Evolutionary conservation across 352 stramenopile species (phyloP), one percentile per base, ranked within the genome.

Genomic region (Phytophthora pinifolia): DNA sequence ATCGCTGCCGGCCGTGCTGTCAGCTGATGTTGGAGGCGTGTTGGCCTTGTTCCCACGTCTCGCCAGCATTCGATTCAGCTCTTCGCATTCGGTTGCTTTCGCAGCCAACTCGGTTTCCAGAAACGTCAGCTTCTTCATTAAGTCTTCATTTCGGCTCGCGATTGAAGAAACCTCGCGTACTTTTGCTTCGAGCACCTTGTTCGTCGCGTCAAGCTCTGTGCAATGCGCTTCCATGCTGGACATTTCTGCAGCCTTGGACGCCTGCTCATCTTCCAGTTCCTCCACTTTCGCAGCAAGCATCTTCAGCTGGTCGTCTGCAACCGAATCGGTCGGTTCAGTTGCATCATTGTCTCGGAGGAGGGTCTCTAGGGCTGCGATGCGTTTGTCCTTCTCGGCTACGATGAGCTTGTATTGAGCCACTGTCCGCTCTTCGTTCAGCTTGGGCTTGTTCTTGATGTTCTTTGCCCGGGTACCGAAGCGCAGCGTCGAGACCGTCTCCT

Each of bases 361-460:
- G 2, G 50, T 46, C 33, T 80, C 67, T 7, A 89, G 45, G 1
- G 59, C 41, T 7, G 64, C 66, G 47, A 89, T 85, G 13, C 70
- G 61, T 41, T 79, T 74, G 30, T 89, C 76, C 34, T 85, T 85
- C 37, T 79, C 70, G 9, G 70, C 41, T 5, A 89, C 50, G 12
- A 89, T 65, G 37, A 83, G 46, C 56, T 89, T 89, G 62, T 75
- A 89, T 48, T 88, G 75, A 8, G 72, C 75, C 15, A 89, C 79
- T 0, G 76, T 97, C 92, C 54, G 94, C 85, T 86, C 99, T 92
- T 90, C 74, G 46, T 90, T 93, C 12, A 90, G 70, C 57, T 83
- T 84, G 0, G 82, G 74, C 33, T 86, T 91, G 56, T 93, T 87
- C 67, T 89, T 89, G 43, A 93, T 89, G 36, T 62, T 83, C 65